Conservation (phyloP, 129 eudicot species). For the Artemisia tridentata region DNA sequence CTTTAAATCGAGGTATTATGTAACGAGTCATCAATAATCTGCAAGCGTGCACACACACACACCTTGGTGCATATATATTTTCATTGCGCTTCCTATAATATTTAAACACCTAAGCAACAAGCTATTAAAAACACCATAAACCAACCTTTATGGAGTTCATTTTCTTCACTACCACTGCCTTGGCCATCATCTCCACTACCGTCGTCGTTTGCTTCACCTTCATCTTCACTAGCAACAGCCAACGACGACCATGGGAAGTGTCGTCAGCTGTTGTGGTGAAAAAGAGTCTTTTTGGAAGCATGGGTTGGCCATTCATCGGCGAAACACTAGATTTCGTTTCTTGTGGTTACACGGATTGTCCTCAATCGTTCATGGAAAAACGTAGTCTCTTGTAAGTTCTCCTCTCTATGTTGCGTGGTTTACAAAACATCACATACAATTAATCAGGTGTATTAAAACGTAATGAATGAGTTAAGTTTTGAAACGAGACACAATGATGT, state of each 20-base stretch:
- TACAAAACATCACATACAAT: neutral
- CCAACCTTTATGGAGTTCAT: conserved; percentile 39
- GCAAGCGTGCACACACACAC: conserved; percentile 52
- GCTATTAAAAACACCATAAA: neutral
- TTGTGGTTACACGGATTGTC: conserved; percentile 72
- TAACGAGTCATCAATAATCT: conserved; percentile 25
- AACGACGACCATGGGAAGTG: neutral
- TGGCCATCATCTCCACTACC: conserved; percentile 18
- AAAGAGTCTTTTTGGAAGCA: conserved; percentile 49
- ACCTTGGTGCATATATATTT: conserved; percentile 16
- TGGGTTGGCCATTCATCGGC: conserved; percentile 87
- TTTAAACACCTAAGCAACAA: conserved; percentile 7
- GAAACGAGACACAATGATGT: too few relatives aligned
- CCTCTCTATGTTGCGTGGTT: neutral
- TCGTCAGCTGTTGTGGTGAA: conserved; percentile 7
- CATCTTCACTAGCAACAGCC: conserved; percentile 23
- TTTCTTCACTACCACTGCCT: conserved; percentile 24
- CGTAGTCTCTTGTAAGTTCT: conserved; percentile 77
- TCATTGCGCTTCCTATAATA: conserved; percentile 27
- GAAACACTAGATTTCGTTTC: conserved; percentile 86
- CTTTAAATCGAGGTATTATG: conserved; percentile 32
- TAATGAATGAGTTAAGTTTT: neutral
- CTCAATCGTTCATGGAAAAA: conserved; percentile 79
- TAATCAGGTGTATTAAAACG: neutral
- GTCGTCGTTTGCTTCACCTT: conserved; percentile 22